Conservation (phyloP, 2,329 filamentous ascomycete species). For the Trichoderma sp. region DNA sequence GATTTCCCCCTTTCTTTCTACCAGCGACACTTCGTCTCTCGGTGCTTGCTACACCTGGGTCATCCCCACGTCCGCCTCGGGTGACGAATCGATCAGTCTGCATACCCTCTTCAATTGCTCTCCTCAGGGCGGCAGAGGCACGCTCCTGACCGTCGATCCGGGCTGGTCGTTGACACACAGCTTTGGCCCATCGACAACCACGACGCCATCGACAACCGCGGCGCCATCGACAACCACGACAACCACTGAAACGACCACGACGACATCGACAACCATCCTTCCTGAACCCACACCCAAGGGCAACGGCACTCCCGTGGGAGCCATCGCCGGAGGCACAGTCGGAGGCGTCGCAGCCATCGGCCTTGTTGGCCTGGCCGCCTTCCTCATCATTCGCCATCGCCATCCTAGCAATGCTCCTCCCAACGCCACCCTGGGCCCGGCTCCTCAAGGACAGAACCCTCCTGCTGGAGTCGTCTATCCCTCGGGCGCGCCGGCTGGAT, state of each 20-base stretch:
- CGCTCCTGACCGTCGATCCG: conserved; percentile 33
- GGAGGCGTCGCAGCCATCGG: conserved; percentile 43
- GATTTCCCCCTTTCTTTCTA: conserved; percentile 20
- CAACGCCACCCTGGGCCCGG: conserved; percentile 14
- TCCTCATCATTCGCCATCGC: conserved; percentile 36
- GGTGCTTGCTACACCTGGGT: conserved; percentile 31
- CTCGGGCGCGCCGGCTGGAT: conserved; percentile 23
- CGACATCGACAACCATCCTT: conserved; percentile 15
- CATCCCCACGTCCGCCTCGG: conserved; percentile 24
- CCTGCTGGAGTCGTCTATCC: conserved; percentile 18
- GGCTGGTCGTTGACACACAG: conserved; percentile 25
- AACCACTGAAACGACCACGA: background rate
- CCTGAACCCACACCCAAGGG: conserved; percentile 26
- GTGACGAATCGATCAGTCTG: conserved; percentile 10
- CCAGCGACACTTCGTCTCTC: conserved; percentile 4
- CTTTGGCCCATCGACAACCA: conserved; percentile 1
- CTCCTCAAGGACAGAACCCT: background rate
- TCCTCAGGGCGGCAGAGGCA: conserved; percentile 25
- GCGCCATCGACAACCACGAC: background rate
- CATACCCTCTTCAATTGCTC: conserved; percentile 32
- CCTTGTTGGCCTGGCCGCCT: conserved; percentile 41
- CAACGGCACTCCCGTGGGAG: conserved; percentile 37
- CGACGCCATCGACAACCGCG: background rate
- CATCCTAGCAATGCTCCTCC: conserved; percentile 8
- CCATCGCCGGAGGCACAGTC: conserved; percentile 46